Percentiles rank a stretch among this genome's conserved stretches.
Evolutionary conservation across 768 basidiomycete genomes (phyloP).

Genomic region (Tulasnella sp.): DNA sequence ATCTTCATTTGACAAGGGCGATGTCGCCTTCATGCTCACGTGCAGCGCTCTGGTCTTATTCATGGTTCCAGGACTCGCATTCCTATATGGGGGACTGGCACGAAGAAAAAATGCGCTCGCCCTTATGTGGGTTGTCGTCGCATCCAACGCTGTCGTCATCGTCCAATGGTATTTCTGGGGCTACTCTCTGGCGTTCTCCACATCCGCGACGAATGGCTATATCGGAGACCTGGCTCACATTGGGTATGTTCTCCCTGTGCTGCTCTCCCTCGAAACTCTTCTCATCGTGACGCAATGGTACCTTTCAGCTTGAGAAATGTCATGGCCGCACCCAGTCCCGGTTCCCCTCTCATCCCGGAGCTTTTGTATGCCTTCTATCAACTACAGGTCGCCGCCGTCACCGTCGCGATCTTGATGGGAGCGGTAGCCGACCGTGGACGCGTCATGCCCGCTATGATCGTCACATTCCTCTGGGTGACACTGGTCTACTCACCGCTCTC

Average conservation of each 20-base stretch:
- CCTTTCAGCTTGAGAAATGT: conserved; percentile 44
- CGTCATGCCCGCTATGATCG: conserved; percentile 68
- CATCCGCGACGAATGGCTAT: conserved; percentile 49
- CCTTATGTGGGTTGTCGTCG: conserved; percentile 62
- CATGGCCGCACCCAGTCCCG: conserved; percentile 60
- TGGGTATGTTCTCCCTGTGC: conserved; percentile 29
- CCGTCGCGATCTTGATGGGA: conserved; percentile 50
- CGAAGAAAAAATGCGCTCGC: conserved; percentile 53
- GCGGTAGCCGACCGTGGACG: conserved; percentile 79
- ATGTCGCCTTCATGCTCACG: conserved; percentile 11
- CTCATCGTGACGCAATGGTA: too few relatives aligned
- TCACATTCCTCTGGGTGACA: conserved; percentile 78
- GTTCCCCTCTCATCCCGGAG: conserved; percentile 70
- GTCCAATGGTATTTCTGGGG: conserved; percentile 80
- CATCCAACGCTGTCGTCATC: conserved; percentile 63
- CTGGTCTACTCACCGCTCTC: conserved; percentile 80
- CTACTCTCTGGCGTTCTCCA: conserved; percentile 77
- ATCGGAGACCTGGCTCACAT: conserved; percentile 76
- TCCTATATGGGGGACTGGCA: conserved; percentile 20
- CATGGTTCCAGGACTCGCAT: conserved; percentile 62
- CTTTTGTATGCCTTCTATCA: conserved; percentile 80
- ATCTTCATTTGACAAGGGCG: conserved; percentile 11
- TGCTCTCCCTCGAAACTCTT: too few relatives aligned
- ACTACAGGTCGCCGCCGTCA: conserved; percentile 82
- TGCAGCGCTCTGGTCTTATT: conserved; percentile 39